These are phyloP conservation scores for Talaromyces thailandensis DNA, from an alignment of 495 filamentous ascomycete genomes.

Conservation along the genomic window DNA sequence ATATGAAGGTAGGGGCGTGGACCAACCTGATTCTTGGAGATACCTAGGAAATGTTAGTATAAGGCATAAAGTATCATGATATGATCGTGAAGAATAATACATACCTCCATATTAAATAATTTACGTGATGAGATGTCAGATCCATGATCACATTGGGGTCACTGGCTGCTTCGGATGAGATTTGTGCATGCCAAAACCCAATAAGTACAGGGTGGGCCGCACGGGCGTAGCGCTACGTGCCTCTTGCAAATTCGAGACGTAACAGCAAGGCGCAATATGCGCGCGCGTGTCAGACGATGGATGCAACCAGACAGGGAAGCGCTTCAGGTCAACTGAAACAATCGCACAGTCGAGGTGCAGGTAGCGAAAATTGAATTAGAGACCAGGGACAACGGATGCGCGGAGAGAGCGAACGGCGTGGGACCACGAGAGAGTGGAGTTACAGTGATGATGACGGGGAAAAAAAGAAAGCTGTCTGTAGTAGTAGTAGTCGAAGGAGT, in stretches of 20 bases:
- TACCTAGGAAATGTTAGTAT: conserved; percentile 45
- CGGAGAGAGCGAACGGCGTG: conserved; percentile 9
- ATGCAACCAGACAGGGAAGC: not conserved
- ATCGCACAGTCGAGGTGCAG: conserved; percentile 17
- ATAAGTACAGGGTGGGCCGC: conserved; percentile 2
- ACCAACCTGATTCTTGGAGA: conserved; percentile 82
- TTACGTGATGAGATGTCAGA: conserved; percentile 88
- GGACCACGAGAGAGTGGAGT: conserved; percentile 16
- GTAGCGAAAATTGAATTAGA: conserved; percentile 14
- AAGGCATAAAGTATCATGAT: conserved; percentile 6
- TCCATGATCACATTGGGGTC: conserved; percentile 37
- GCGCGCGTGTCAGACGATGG: not conserved
- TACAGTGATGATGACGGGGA: conserved; percentile 8
- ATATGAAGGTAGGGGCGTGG: conserved; percentile 13
- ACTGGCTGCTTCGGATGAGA: not conserved
- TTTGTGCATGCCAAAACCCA: conserved; percentile 7
- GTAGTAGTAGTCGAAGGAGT: not conserved
- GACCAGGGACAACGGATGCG: conserved; percentile 19
- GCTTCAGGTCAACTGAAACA: not conserved
- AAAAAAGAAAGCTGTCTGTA: not conserved
- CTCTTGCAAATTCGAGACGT: not conserved
- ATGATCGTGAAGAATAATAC: conserved; percentile 28
- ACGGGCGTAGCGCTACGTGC: conserved; percentile 5
- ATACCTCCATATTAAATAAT: conserved; percentile 98
- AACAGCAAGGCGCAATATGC: not conserved